Conservation (phyloP, 2,329 filamentous ascomycete genomes). For the Leptographium lundbergii region DNA sequence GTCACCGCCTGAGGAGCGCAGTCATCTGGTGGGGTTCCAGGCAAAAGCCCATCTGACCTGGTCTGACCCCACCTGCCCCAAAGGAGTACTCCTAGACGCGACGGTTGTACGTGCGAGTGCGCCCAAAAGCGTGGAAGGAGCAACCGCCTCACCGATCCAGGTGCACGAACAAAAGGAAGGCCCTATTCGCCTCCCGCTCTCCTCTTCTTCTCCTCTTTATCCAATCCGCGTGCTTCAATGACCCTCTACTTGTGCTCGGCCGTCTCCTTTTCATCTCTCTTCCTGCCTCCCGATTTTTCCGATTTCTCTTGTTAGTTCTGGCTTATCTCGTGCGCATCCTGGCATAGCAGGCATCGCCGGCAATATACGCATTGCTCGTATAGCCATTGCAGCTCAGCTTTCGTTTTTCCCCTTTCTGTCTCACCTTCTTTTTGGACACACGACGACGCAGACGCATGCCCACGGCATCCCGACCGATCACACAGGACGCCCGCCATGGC, state of each 20-base stretch:
- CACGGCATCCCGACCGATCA: background rate
- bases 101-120: background rate
- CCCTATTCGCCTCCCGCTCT: background rate
- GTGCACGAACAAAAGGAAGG: background rate
- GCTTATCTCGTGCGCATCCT: conserved; percentile 5
- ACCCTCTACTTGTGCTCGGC: background rate
- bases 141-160: background rate
- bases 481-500: conserved; percentile 14
- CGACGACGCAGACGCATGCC: background rate
- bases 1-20: background rate
- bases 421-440: background rate
- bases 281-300: conserved; percentile 1
- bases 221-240: conserved; percentile 2
- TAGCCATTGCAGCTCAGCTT: background rate
- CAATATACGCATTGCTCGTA: background rate
- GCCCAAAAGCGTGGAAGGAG: background rate
- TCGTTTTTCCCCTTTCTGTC: background rate
- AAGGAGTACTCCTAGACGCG: background rate
- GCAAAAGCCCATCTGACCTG: background rate
- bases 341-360: background rate
- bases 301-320: background rate
- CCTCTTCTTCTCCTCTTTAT: background rate
- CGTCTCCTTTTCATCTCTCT: background rate
- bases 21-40: background rate
- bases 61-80: background rate